These are phyloP conservation scores for Colletotrichum phormii DNA, from an alignment of 2,329 filamentous ascomycete species.

Conservation along the genomic window DNA sequence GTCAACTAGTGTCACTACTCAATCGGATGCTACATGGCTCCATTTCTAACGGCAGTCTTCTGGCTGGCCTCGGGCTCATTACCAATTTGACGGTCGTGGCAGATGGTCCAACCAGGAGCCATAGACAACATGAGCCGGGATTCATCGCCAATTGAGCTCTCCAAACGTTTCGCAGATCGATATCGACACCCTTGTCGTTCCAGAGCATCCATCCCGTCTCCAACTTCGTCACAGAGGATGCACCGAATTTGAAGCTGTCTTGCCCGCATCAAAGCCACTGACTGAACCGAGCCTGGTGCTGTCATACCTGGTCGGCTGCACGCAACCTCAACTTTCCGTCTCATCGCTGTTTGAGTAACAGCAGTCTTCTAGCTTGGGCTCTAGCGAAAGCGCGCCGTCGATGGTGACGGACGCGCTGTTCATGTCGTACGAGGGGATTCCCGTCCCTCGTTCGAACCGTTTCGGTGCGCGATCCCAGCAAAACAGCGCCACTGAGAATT, in stretches of 20 bases:
- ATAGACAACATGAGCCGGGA: not conserved
- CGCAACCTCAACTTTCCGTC: not conserved
- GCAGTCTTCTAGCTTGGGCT: not conserved
- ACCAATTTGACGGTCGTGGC: not conserved
- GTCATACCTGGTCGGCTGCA: not conserved
- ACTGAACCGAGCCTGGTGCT: not conserved
- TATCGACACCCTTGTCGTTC: slow-evolving; percentile 2
- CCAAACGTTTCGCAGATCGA: not conserved
- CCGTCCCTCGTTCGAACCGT: slow-evolving; percentile 1
- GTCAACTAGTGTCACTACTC: not conserved
- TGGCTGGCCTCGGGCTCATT: not conserved
- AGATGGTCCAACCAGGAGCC: not conserved
- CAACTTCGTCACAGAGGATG: slow-evolving; percentile 3
- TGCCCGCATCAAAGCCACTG: not conserved
- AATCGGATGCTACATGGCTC: not conserved
- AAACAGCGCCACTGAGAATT: not conserved
- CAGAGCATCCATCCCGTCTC: not conserved
- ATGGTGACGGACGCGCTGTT: slow-evolving; percentile 4
- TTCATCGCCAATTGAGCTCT: not conserved
- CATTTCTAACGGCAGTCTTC: not conserved
- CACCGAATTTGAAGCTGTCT: not conserved
- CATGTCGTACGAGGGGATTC: not conserved
- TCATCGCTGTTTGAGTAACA: not conserved
- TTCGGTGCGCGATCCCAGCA: not conserved
- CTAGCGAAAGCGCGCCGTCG: not conserved